Evolutionary conservation across 768 basidiomycete species (phyloP).

Genomic region (Mycena floridula): DNA sequence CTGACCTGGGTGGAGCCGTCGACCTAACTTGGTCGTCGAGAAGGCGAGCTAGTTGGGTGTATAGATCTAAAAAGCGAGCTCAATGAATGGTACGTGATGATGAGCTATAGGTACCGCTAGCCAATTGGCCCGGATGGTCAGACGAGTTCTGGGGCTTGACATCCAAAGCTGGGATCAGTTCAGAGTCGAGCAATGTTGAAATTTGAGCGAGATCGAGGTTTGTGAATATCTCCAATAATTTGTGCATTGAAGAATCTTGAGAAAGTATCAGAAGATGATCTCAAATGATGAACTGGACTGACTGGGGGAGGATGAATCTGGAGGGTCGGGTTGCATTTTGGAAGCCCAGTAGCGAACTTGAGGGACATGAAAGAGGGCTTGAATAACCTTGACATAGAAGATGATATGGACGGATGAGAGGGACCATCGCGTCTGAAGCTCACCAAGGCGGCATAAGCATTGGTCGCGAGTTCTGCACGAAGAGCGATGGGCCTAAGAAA

Average conservation of each 20-base stretch:
- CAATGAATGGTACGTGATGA: neutral
- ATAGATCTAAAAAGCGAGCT: slow-evolving; percentile 36
- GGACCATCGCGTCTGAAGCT: slow-evolving; percentile 11
- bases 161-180: slow-evolving; percentile 40
- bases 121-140: slow-evolving; percentile 34
- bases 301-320: too few species aligned
- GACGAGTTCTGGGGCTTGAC: slow-evolving; percentile 29
- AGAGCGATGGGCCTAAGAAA: slow-evolving; percentile 60
- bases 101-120: slow-evolving; percentile 26
- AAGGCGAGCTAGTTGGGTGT: slow-evolving; percentile 31
- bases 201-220: slow-evolving; percentile 64
- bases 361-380: slow-evolving; percentile 63
- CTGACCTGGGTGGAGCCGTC: neutral
- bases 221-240: slow-evolving; percentile 58
- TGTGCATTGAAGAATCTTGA: slow-evolving; percentile 30
- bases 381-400: slow-evolving; percentile 31
- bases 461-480: slow-evolving; percentile 44
- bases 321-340: slow-evolving; percentile 14
- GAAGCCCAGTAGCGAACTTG: slow-evolving; percentile 51
- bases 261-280: neutral
- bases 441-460: slow-evolving; percentile 58
- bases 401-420: neutral
- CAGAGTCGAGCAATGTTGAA: slow-evolving; percentile 48
- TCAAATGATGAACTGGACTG: too few species aligned
- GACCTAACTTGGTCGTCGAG: slow-evolving; percentile 38